Conservation (phyloP, 495 filamentous ascomycete species). For the Annulohypoxylon maeteangense region DNA sequence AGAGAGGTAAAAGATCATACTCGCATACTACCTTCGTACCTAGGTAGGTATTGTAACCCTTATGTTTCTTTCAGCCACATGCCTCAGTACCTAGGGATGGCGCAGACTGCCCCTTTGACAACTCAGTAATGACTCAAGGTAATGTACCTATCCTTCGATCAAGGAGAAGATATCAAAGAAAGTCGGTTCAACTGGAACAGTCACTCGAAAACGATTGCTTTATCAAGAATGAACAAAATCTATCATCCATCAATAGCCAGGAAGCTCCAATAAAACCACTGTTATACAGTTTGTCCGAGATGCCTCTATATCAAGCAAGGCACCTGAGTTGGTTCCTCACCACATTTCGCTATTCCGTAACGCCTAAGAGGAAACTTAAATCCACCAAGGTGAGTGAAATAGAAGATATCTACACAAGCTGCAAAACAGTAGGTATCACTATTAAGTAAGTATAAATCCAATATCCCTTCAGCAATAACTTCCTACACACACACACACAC, state of each 20-base stretch:
- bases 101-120: neutral
- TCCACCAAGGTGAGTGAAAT: neutral
- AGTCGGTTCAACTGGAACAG: neutral
- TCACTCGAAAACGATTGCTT: neutral
- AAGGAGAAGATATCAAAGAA: neutral
- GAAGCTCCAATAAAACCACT: neutral
- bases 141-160: neutral
- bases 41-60: neutral
- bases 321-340: neutral
- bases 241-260: neutral
- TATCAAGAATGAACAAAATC: neutral
- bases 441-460: neutral
- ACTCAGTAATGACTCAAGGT: neutral
- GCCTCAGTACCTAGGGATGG: neutral
- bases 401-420: neutral
- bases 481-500: neutral
- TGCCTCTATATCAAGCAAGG: neutral
- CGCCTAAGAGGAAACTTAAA: neutral
- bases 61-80: neutral
- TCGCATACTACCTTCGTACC: neutral
- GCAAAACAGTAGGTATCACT: neutral
- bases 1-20: neutral
- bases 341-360: neutral
- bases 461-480: neutral
- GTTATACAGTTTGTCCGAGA: neutral